Evolutionary conservation across 2,329 filamentous ascomycete genomes (phyloP).

Genomic region (Penicillium palitans): DNA sequence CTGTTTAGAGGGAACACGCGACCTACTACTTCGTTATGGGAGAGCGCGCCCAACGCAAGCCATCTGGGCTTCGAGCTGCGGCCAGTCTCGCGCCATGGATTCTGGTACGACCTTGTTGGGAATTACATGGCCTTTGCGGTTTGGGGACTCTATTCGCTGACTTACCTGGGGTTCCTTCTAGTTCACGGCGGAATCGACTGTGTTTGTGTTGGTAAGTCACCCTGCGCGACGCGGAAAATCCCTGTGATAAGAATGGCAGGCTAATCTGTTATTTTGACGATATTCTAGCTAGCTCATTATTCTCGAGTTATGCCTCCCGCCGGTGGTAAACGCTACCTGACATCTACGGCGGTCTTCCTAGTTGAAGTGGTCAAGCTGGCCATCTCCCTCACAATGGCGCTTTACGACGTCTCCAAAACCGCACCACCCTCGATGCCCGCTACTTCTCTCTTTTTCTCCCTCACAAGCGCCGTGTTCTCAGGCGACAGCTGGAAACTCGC

Average conservation of each 20-base stretch:
- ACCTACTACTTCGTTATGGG: slow-evolving; percentile 29
- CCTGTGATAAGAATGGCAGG: not conserved
- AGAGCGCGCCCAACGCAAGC: slow-evolving; percentile 34
- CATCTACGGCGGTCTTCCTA: slow-evolving; percentile 90
- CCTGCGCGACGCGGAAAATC: not conserved
- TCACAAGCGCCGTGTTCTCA: slow-evolving; percentile 78
- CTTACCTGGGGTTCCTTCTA: slow-evolving; percentile 22
- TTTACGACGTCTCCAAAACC: slow-evolving; percentile 80
- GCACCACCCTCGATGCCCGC: slow-evolving; percentile 76
- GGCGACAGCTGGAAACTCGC: slow-evolving; percentile 94
- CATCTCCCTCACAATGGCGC: slow-evolving; percentile 79
- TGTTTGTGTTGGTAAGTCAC: slow-evolving; percentile 46
- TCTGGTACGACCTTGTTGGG: slow-evolving; percentile 36
- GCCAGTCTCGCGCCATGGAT: slow-evolving; percentile 40
- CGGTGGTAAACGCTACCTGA: slow-evolving; percentile 83
- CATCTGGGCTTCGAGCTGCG: slow-evolving; percentile 36
- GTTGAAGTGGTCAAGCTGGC: slow-evolving; percentile 90
- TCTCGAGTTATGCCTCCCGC: slow-evolving; percentile 87
- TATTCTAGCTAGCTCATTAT: slow-evolving; percentile 79
- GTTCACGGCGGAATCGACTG: slow-evolving; percentile 47
- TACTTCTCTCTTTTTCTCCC: slow-evolving; percentile 74
- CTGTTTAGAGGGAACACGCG: slow-evolving; percentile 10
- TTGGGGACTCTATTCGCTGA: not conserved
- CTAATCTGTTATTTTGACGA: slow-evolving; percentile 12
- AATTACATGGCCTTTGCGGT: not conserved